phyloP scores from a whole-genome alignment of 2,329 filamentous ascomycete species.

The Colletotrichum somersetense region DNA sequence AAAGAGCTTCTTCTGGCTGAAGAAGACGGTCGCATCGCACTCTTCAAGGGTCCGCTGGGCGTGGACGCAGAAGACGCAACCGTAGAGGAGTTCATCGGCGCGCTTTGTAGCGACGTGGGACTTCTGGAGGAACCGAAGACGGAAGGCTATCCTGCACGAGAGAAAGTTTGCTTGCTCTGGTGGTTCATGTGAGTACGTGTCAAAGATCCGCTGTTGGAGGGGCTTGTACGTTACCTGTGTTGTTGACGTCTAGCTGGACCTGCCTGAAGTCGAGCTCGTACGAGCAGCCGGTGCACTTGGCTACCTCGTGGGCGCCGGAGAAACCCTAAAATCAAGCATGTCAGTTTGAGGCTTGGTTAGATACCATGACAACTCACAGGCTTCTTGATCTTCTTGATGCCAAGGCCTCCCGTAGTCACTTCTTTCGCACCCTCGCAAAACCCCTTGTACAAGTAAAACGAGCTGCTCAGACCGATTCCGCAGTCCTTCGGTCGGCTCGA shows the following conservation, averaged over 20 bases:
- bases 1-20: slow-evolving; percentile 65
- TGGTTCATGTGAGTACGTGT: not conserved
- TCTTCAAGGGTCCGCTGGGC: slow-evolving; percentile 63
- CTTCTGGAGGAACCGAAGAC: slow-evolving; percentile 68
- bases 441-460: slow-evolving; percentile 65
- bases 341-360: not conserved
- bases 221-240: slow-evolving; percentile 56
- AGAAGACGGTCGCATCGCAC: slow-evolving; percentile 69
- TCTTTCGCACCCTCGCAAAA: slow-evolving; percentile 69
- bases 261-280: slow-evolving; percentile 67
- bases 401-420: slow-evolving; percentile 60
- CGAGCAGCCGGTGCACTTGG: slow-evolving; percentile 65
- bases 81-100: slow-evolving; percentile 66
- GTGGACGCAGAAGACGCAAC: slow-evolving; percentile 67
- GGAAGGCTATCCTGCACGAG: slow-evolving; percentile 61
- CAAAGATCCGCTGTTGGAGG: not conserved
- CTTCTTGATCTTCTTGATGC: slow-evolving; percentile 64
- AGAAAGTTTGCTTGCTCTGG: slow-evolving; percentile 63
- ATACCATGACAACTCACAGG: slow-evolving; percentile 52
- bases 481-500: slow-evolving; percentile 50
- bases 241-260: slow-evolving; percentile 65
- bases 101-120: slow-evolving; percentile 64
- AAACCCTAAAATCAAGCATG: slow-evolving; percentile 53
- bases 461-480: slow-evolving; percentile 59
- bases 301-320: slow-evolving; percentile 56